These are phyloP conservation scores for Entomortierella beljakovae DNA, from an alignment of 192 early-diverging fungal genomes.

Conservation along the genomic window DNA sequence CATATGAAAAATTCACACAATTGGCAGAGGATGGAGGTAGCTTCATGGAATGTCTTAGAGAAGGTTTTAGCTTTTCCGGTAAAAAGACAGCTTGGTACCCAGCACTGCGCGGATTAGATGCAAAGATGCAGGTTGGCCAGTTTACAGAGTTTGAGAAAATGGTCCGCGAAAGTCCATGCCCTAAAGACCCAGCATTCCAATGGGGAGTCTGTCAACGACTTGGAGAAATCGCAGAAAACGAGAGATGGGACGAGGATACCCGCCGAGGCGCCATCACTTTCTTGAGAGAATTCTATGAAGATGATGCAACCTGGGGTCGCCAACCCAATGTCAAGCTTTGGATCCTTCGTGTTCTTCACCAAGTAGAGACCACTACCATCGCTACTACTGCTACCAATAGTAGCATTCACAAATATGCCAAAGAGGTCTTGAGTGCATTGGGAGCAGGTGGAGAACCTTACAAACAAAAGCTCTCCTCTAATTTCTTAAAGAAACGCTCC, in stretches of 20 bases:
- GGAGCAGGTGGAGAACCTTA: background rate
- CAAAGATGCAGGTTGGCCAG: background rate
- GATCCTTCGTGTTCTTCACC: background rate
- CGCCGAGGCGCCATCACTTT: background rate
- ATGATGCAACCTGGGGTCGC: background rate
- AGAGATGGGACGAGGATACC: background rate
- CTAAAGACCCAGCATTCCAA: background rate
- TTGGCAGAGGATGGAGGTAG: background rate
- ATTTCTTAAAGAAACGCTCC: background rate
- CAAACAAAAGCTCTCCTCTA: too few relatives aligned
- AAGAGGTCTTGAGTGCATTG: too few relatives aligned
- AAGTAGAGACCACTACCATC: background rate
- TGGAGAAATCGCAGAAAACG: background rate
- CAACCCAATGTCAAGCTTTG: background rate
- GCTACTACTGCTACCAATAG: background rate
- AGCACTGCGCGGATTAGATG: too few relatives aligned
- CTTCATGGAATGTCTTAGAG: background rate
- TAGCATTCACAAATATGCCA: background rate
- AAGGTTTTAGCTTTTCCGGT: background rate
- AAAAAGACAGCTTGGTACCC: constrained; percentile 3
- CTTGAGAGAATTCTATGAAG: background rate
- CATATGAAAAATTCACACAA: background rate
- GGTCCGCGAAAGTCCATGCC: background rate
- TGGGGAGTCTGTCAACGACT: background rate
- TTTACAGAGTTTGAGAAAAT: background rate